These are phyloP conservation scores for Yamadazyma jaroonii DNA, from an alignment of 1,139 yeast genomes.

Conservation along the genomic window DNA sequence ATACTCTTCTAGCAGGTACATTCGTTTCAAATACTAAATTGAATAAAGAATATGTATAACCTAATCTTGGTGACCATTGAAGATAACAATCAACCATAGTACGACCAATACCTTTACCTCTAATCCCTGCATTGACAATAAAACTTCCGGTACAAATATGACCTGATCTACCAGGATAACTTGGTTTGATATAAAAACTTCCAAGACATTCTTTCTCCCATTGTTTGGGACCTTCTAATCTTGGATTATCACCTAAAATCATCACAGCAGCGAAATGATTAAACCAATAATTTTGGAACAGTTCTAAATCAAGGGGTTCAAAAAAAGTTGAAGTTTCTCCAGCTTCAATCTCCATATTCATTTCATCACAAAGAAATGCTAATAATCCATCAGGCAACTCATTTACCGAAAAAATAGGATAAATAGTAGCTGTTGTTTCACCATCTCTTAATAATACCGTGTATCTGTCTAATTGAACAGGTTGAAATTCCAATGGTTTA, in stretches of 20 bases:
- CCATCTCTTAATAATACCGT: slow-evolving; percentile 84
- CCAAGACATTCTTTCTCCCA: slow-evolving; percentile 95
- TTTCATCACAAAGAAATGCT: slow-evolving; percentile 84
- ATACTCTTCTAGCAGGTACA: slow-evolving; percentile 72
- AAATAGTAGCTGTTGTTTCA: slow-evolving; percentile 87
- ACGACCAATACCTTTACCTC: slow-evolving; percentile 92
- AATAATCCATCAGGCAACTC: slow-evolving; percentile 74
- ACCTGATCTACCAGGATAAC: slow-evolving; percentile 88
- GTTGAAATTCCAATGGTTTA: slow-evolving; percentile 6
- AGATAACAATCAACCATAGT: slow-evolving; percentile 79
- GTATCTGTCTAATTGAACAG: slow-evolving; percentile 31
- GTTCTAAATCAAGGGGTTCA: slow-evolving; percentile 69
- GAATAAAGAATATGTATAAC: slow-evolving; percentile 81
- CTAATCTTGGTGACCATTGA: slow-evolving; percentile 88
- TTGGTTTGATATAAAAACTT: slow-evolving; percentile 77
- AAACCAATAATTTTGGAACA: slow-evolving; percentile 84
- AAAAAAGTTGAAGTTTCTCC: slow-evolving; percentile 88
- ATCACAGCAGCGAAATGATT: slow-evolving; percentile 81
- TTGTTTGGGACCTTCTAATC: slow-evolving; percentile 56
- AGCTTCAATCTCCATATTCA: slow-evolving; percentile 85
- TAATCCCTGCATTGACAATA: slow-evolving; percentile 84
- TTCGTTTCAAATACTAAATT: slow-evolving; percentile 88
- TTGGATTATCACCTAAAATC: slow-evolving; percentile 74
- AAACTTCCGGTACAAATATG: slow-evolving; percentile 93
- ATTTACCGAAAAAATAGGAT: slow-evolving; percentile 68